Evolutionary conservation across 345 rosid genomes (phyloP).

Genomic region (Heritiera littoralis): DNA sequence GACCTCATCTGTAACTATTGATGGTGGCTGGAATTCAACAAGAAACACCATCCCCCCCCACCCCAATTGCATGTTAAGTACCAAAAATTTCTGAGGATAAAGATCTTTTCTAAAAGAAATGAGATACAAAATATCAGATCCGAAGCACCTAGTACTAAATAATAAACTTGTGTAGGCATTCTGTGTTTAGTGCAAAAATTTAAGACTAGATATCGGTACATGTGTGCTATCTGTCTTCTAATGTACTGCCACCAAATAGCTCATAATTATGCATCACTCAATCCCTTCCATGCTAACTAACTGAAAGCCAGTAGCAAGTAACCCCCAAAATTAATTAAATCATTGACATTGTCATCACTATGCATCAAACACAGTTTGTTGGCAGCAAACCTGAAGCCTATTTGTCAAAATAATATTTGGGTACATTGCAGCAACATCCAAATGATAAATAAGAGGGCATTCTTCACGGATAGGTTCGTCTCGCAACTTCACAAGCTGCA

Average conservation of each 20-base stretch:
- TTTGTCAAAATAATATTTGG: conserved; percentile 97
- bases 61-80: conserved; percentile 1
- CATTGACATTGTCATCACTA: neutral
- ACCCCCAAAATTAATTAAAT: neutral
- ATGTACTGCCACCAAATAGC: conserved; percentile 4
- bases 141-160: neutral
- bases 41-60: conserved; percentile 11
- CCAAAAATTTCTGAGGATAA: conserved; percentile 6
- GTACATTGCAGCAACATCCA: conserved; percentile 99
- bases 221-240: neutral
- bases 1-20: conserved; percentile 83
- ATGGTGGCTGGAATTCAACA: conserved; percentile 75
- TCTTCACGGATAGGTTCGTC: conserved; percentile 86
- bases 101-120: neutral
- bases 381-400: conserved; percentile 81
- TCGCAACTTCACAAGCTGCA: conserved; percentile 76
- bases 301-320: neutral
- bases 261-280: neutral
- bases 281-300: neutral
- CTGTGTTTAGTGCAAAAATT: neutral
- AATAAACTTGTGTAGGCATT: neutral
- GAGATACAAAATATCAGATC: neutral
- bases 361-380: conserved; percentile 2
- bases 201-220: too few species aligned
- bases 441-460: conserved; percentile 95